Base-by-base conservation (phyloP, 1,139 yeast genomes). In the Saccharomyces hybrid region DNA sequence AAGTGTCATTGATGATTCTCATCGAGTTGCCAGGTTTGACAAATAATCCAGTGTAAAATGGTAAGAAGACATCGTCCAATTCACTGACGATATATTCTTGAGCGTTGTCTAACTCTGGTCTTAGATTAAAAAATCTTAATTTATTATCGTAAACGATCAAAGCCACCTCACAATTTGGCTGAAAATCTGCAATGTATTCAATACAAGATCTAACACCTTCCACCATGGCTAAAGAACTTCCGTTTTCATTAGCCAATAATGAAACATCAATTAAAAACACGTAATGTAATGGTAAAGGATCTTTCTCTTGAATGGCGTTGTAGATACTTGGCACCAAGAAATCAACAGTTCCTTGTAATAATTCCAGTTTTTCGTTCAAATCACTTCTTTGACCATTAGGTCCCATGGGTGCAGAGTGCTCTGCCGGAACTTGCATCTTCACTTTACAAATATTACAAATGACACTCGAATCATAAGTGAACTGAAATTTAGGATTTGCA, bases 361-460 rank as follows among this genome's bases (percentile, higher is more conserved):
- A 75, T 66, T 93, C 98, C 0, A 96, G 93, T 38, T 90, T 79
- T 29, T 75, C 72, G 47, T 73, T 74, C 64, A 80, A 77, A 69
- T 89, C 96, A 14, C 81, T 73, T 59, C 91, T 75, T 52, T 78
- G 78, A 3, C 84, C 83, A 26, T 78, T 71, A 2, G 76, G 74
- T 64, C 86, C 90, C 8, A 86, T 71, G 52, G 87, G 82, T 46
- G 88, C 78, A 34, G 74, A 69, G 64, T 90, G 89, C 49, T 85
- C 90, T 7, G 72, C 70, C 0, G 96, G 89, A 8, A 87, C 83
- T 5, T 76, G 75, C 64, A 86, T 87, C 55, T 89, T 80, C 63
- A 87, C 88, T 58, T 83, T 85, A 73, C 99, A 93, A 65, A 93
- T 81, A 70, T 93, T 93, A 75, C 99, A 93, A 27, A 82, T 77